Base-by-base conservation (phyloP, 768 basidiomycete species). In the Dacryopinax primogenitus region DNA sequence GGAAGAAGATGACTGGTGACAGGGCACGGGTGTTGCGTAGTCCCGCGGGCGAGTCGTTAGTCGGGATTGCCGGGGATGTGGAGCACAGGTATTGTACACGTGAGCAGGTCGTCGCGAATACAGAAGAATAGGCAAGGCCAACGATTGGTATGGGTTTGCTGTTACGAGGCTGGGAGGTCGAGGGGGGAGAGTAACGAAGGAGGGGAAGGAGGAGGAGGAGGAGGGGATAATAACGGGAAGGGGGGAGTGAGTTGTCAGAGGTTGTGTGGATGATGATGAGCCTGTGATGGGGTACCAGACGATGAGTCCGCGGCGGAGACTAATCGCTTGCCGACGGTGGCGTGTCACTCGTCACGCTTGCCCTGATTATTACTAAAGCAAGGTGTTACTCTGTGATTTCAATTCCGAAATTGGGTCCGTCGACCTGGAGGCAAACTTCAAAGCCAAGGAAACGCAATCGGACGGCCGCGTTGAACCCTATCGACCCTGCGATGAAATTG, bases 391-490 rank as follows among this genome's bases (percentile, higher is more conserved):
- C n/a, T n/a, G n/a, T n/a, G n/a, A 58, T 58, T 58, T 13, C 51
- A 58, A 58, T 58, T 30, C 51, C 51, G 51, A 30, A 58, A 4
- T 58, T 58, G 30, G 9, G 4, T 58, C 51, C 51, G 51, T 28
- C 26, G 51, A 58, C 26, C 51, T 23, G 51, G 51, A 4, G 51
- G 26, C 26, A 58, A 58, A 4, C 23, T 30, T 18, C 3, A 11
- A 58, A 30, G 51, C 51, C 51, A 58, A 58, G 51, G 51, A 23
- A 58, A 58, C 51, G 51, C 51, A 58, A 58, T 58, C 51, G 51
- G 51, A 58, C 51, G 26, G 26, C n/a, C n/a, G n/a, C 51, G 51
- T 6, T 58, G 51, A 58, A 58, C 51, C 51, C 51, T 58, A 58
- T 58, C 51, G 51, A 58, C 16, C 23, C 18, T 44, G 41, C 41